Percentiles rank a stretch among this genome's conserved stretches.
Evolutionary conservation across 2,329 filamentous ascomycete species (phyloP).

Genomic region (Ophiostoma sp.): DNA sequence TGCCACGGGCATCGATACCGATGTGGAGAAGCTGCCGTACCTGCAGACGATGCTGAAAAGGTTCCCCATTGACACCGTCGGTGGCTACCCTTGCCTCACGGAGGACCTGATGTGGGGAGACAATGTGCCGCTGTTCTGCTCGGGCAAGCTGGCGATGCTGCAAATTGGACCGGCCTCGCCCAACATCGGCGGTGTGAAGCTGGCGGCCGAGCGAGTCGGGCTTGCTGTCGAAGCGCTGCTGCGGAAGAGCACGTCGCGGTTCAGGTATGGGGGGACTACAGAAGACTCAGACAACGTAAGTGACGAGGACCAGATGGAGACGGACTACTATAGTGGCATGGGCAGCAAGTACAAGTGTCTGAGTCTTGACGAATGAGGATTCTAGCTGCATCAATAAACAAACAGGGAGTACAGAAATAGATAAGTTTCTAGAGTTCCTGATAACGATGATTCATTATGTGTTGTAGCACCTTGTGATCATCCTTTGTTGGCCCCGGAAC

Average conservation of each 20-base stretch:
- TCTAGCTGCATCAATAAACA: not conserved
- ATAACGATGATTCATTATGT: too few species aligned
- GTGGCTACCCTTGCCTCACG: slow-evolving; percentile 66
- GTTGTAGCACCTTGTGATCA: too few species aligned
- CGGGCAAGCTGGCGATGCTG: slow-evolving; percentile 25
- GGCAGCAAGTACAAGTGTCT: slow-evolving; percentile 25
- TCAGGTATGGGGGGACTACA: not conserved
- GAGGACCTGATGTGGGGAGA: slow-evolving; percentile 71
- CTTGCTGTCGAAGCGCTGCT: slow-evolving; percentile 19
- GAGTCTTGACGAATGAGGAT: not conserved
- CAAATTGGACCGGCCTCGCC: slow-evolving; percentile 24
- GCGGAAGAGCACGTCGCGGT: not conserved
- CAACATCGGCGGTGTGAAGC: slow-evolving; percentile 26
- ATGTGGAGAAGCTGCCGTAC: slow-evolving; percentile 56
- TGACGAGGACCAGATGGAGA: not conserved
- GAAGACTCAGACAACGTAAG: slow-evolving; percentile 11
- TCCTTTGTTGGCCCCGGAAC: not conserved
- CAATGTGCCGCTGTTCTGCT: slow-evolving; percentile 51
- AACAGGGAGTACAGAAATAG: too few species aligned
- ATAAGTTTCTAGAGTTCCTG: too few species aligned
- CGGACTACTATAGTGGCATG: slow-evolving; percentile 21
- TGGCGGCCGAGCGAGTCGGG: slow-evolving; percentile 25
- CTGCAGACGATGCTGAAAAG: slow-evolving; percentile 54
- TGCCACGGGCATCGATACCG: slow-evolving; percentile 64
- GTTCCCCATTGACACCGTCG: slow-evolving; percentile 56